These are phyloP conservation scores for Tuber magnatum DNA, from an alignment of 495 filamentous ascomycete genomes.

Conservation along the genomic window DNA sequence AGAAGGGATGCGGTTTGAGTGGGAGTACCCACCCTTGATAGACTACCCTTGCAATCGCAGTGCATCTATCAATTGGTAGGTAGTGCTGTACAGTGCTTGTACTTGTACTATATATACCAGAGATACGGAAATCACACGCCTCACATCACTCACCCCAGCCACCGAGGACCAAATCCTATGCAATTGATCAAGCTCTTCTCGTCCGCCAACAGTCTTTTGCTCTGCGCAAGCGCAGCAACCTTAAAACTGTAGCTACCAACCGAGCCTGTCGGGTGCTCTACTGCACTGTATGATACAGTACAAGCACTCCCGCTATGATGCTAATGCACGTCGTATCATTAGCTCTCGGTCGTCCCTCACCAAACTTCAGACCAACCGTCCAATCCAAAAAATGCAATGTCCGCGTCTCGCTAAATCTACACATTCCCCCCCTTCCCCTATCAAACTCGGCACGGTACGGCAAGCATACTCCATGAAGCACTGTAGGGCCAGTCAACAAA, in stretches of 20 bases:
- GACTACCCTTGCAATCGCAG: too few species aligned
- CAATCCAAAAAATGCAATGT: slow-evolving; percentile 22
- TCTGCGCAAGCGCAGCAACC: background rate
- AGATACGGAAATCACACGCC: background rate
- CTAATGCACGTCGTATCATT: background rate
- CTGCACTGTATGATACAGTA: too few species aligned
- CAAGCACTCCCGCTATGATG: background rate
- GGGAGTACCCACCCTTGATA: too few species aligned
- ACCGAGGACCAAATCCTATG: background rate
- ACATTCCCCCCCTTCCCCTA: slow-evolving; percentile 8
- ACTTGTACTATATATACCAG: background rate
- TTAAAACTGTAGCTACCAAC: background rate
- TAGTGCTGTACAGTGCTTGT: too few species aligned
- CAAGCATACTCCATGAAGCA: background rate
- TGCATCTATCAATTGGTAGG: too few species aligned
- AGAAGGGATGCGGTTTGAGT: too few species aligned
- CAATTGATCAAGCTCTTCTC: background rate
- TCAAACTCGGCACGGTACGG: background rate
- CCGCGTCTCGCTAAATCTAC: slow-evolving; percentile 33
- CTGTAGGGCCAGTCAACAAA: background rate
- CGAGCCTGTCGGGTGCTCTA: background rate
- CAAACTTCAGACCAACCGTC: background rate
- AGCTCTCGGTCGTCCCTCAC: background rate
- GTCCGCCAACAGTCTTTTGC: background rate
- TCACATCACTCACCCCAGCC: background rate